These are phyloP conservation scores for Rhododendron williamsianum DNA, from an alignment of 148 eudicot species.

Conservation along the genomic window DNA sequence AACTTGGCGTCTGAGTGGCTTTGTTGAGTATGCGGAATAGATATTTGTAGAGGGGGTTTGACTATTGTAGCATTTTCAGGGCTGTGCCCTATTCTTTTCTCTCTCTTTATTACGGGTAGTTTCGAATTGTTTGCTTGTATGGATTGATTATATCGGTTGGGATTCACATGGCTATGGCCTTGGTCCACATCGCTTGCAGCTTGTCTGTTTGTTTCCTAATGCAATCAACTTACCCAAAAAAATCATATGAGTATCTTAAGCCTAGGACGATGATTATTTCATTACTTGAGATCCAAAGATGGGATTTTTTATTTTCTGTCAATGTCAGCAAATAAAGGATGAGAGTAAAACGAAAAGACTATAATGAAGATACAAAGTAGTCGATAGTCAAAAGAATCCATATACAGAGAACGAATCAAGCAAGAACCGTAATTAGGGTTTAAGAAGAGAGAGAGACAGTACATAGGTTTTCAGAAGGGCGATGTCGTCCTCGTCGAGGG, in stretches of 20 bases:
- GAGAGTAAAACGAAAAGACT: not conserved
- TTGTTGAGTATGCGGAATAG: not conserved
- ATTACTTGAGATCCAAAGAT: not conserved
- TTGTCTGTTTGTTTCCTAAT: not conserved
- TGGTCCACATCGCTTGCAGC: not conserved
- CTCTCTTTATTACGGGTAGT: not conserved
- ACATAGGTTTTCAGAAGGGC: slow-evolving; percentile 94
- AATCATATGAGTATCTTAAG: not conserved
- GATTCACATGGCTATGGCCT: not conserved
- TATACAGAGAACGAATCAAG: not conserved
- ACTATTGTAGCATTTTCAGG: not conserved
- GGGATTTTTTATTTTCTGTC: not conserved
- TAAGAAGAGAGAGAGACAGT: not conserved
- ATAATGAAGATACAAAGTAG: not conserved
- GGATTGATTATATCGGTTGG: not conserved
- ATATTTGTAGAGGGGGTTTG: not conserved
- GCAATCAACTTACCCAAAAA: not conserved
- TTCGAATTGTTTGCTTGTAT: not conserved
- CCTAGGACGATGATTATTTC: not conserved
- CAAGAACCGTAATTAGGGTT: not conserved
- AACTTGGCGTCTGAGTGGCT: not conserved
- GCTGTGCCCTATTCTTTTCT: not conserved
- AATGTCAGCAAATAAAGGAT: not conserved
- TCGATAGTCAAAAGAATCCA: not conserved
- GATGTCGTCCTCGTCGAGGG: slow-evolving; percentile 95